phyloP scores from a whole-genome alignment of 371 early-diverging fungal species.

The Syncephalastrum sp. region DNA sequence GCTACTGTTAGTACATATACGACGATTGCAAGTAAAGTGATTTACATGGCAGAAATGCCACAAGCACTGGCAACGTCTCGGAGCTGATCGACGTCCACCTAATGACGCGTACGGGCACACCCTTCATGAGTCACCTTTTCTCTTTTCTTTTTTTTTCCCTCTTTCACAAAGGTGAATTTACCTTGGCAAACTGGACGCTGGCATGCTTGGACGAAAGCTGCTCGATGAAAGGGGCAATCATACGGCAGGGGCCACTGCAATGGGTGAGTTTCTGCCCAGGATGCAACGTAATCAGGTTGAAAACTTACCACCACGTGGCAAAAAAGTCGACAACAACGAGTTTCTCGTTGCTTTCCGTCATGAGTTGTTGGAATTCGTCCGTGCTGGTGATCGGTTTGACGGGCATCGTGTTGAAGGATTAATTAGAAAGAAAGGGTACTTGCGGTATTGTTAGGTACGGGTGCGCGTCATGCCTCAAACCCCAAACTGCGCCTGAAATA shows the following conservation, averaged over 20 bases:
- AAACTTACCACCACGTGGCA: slow-evolving; percentile 54
- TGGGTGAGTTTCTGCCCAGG: background rate
- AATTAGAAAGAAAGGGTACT: background rate
- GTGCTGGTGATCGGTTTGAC: slow-evolving; percentile 14
- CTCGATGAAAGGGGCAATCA: slow-evolving; percentile 57
- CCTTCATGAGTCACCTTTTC: background rate
- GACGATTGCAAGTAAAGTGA: no score
- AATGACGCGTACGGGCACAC: background rate
- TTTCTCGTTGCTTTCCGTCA: slow-evolving; percentile 23
- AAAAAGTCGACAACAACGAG: slow-evolving; percentile 59
- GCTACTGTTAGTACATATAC: no score
- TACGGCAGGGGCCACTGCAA: slow-evolving; percentile 56
- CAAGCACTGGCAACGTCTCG: slow-evolving; percentile 36
- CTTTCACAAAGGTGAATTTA: slow-evolving; percentile 4
- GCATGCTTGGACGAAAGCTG: slow-evolving; percentile 53
- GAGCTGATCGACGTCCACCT: slow-evolving; percentile 61
- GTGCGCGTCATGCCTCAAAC: no score
- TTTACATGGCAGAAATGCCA: slow-evolving; percentile 24
- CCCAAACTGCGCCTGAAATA: no score
- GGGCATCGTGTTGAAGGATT: background rate
- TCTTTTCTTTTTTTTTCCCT: background rate
- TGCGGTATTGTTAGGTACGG: no score
- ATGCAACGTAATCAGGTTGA: background rate
- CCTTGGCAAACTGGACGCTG: slow-evolving; percentile 60
- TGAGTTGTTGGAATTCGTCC: slow-evolving; percentile 32